Percentiles rank a stretch among this genome's conserved stretches.
These are phyloP conservation scores for Cercospora berteroae DNA, from an alignment of 2,329 filamentous ascomycete genomes.

Conservation along the genomic window DNA sequence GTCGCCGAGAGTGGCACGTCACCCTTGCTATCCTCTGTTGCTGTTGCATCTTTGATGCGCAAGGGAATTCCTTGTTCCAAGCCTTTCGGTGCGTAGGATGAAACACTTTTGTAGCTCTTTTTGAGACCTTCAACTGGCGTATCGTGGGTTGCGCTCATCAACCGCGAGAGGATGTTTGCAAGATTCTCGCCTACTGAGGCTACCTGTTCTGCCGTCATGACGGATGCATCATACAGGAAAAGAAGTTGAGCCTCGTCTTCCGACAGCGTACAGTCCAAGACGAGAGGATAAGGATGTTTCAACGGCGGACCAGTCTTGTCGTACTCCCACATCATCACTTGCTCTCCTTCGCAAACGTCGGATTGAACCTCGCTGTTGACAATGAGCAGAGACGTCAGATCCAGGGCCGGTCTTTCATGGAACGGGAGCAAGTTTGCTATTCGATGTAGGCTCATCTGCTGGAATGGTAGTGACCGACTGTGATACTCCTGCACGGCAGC, in stretches of 20 bases:
- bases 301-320: not conserved
- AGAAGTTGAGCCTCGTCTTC: not conserved
- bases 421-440: not conserved
- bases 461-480: not conserved
- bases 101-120: not conserved
- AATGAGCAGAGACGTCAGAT: not conserved
- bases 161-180: not conserved
- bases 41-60: not conserved
- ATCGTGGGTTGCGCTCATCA: not conserved
- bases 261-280: not conserved
- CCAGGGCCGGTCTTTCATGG: not conserved
- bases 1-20: not conserved
- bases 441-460: not conserved
- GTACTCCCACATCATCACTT: not conserved
- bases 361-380: not conserved
- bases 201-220: not conserved
- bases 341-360: not conserved
- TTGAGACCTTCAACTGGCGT: not conserved
- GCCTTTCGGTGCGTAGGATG: not conserved
- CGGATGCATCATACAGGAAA: not conserved
- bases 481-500: not conserved
- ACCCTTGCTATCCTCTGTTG: not conserved
- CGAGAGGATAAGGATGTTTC: not conserved
- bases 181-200: not conserved
- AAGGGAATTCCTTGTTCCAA: not conserved